Base-by-base conservation (phyloP, 768 basidiomycete genomes). In the Amanita subjunquillea region DNA sequence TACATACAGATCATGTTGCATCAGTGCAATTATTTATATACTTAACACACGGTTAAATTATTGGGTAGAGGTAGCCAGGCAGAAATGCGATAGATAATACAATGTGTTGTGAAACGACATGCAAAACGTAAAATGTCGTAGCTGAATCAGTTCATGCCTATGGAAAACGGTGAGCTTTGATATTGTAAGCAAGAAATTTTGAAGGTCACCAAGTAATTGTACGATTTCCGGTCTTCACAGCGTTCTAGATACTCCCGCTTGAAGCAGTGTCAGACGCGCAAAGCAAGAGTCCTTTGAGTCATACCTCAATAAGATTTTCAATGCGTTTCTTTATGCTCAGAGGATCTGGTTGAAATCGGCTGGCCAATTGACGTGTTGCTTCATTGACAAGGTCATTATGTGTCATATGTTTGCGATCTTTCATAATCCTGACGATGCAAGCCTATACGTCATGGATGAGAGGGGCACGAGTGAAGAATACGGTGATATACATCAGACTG, bases 361-460 rank as follows among this genome's bases (percentile, higher is more conserved):
- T 73, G 17, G 87, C 74, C 3, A 99, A 69, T 59, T 97, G 95
- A 20, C 82, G 79, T 42, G 90, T 91, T 32, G 92, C 91, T 67
- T 98, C 94, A 59, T 85, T 87, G 55, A 97, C 74, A 12, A 99
- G 77, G 52, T 93, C 91, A 54, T 82, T 90, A 61, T 97, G 91
- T 5, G 75, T 69, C 82, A 98, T 84, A 50, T 79, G 78, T 64
- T 97, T 97, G 51, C 93, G 74, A 63, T 91, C 85, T 69, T 98
- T 98, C 95, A 99, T 98, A 27, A 97, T 83, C 30, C 96, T 84
- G 23, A 99, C 96, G 56, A 98, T 87, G 62, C 91, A 97, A 1
- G 96, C 96, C 94, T 99, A 45, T n/a, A 9, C 8, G 42, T 47
- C 20, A 32, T 41, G 36, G 54, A 30, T 15, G 27, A 39, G 48